A percentile compares a stretch with the other conserved stretches of the same genome.
phyloP scores from a whole-genome alignment of 768 basidiomycete species.

The Suillus variegatus region DNA sequence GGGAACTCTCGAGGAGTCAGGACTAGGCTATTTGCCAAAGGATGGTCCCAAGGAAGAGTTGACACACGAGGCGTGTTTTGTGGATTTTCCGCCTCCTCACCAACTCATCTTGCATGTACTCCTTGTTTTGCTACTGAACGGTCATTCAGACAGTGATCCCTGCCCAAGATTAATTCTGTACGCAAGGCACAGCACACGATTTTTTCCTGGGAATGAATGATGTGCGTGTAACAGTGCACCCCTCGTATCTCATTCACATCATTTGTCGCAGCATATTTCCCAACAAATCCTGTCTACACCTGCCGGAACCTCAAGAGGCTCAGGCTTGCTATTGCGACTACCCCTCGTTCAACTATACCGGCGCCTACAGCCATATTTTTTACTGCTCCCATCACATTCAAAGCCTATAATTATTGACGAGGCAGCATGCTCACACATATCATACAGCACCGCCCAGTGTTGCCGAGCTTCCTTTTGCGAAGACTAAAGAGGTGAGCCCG shows the following conservation, averaged over 20 bases:
- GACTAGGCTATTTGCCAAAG: too few species aligned
- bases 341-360: not conserved
- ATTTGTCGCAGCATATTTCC: not conserved
- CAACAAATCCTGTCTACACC: not conserved
- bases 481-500: not conserved
- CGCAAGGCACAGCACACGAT: not conserved
- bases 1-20: too few species aligned
- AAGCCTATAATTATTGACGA: too few species aligned
- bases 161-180: not conserved
- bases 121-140: not conserved
- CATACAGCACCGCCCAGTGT: not conserved
- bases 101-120: too few species aligned
- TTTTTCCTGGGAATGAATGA: not conserved
- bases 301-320: not conserved
- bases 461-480: not conserved
- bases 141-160: not conserved
- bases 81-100: too few species aligned
- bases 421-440: too few species aligned
- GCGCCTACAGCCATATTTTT: too few species aligned
- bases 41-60: too few species aligned
- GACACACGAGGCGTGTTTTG: too few species aligned
- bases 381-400: not conserved
- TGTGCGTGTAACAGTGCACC: not conserved
- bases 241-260: not conserved
- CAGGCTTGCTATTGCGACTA: not conserved